phyloP scores from a whole-genome alignment of 148 eudicot species.

The Rhododendron kiyosumense region DNA sequence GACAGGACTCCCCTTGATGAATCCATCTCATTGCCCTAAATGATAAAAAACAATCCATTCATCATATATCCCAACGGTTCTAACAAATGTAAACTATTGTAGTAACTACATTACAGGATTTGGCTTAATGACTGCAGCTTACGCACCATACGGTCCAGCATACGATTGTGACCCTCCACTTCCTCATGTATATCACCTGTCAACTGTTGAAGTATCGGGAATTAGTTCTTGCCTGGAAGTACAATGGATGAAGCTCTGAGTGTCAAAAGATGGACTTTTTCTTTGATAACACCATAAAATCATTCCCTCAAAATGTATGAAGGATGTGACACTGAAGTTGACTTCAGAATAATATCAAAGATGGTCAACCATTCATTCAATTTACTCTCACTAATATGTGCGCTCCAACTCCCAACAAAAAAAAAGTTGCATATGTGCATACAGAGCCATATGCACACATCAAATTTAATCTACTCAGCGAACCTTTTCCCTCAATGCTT shows the following conservation, averaged over 20 bases:
- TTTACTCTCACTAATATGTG: neutral
- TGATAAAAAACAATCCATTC: constrained; percentile 7
- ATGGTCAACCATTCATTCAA: neutral
- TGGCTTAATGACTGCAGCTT: constrained; percentile 4
- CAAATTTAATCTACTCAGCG: neutral
- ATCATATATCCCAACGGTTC: neutral
- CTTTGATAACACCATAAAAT: neutral
- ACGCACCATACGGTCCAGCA: constrained; percentile 83
- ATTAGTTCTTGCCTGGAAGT: neutral
- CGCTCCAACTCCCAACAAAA: neutral
- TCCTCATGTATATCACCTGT: constrained; percentile 90
- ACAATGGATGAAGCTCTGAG: constrained; percentile 10
- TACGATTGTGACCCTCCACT: constrained; percentile 76
- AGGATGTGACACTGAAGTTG: neutral
- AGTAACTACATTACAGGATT: neutral
- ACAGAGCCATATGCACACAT: neutral
- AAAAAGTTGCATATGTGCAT: neutral
- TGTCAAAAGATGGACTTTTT: neutral
- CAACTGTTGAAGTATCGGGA: constrained; percentile 41
- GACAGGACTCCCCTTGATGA: constrained; percentile 76
- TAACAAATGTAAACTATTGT: neutral
- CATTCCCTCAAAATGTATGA: neutral
- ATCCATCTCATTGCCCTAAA: constrained; percentile 88
- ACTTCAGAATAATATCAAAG: neutral
- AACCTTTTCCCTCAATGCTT: neutral